Evolutionary conservation across 768 basidiomycete species (phyloP).

Genomic region (Galerina marginata): DNA sequence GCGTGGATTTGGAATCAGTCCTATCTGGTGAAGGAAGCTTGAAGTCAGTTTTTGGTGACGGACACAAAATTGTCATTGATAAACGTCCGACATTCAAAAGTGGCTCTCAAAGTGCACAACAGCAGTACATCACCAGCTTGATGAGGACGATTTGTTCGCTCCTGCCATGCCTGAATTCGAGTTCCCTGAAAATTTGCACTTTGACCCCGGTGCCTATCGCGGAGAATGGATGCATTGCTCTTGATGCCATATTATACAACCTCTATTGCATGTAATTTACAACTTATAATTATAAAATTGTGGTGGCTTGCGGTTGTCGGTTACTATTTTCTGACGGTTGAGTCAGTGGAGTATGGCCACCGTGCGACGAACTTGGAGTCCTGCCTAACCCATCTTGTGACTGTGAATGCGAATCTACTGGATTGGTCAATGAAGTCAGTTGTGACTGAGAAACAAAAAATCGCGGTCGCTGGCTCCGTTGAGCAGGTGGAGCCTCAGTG

Average conservation of each 20-base stretch:
- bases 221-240: slow-evolving; percentile 27
- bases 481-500: slow-evolving; percentile 42
- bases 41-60: slow-evolving; percentile 9
- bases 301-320: neutral
- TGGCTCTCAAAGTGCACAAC: slow-evolving; percentile 23
- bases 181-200: slow-evolving; percentile 10
- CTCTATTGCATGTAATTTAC: neutral
- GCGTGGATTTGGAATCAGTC: slow-evolving; percentile 17
- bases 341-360: slow-evolving; percentile 55
- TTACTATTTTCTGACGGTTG: slow-evolving; percentile 21
- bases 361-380: slow-evolving; percentile 67
- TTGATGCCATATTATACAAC: slow-evolving; percentile 11
- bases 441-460: slow-evolving; percentile 48
- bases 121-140: slow-evolving; percentile 17
- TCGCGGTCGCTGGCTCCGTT: slow-evolving; percentile 34
- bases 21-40: slow-evolving; percentile 22
- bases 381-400: slow-evolving; percentile 41
- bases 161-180: slow-evolving; percentile 11
- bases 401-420: slow-evolving; percentile 24
- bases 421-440: slow-evolving; percentile 15
- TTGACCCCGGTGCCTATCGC: slow-evolving; percentile 11
- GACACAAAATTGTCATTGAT: slow-evolving; percentile 6
- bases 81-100: slow-evolving; percentile 13
- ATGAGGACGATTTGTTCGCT: slow-evolving; percentile 26
- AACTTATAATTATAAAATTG: neutral